These are phyloP conservation scores for Aspergillus tubingensis DNA, from an alignment of 2,329 filamentous ascomycete species.

Conservation along the genomic window DNA sequence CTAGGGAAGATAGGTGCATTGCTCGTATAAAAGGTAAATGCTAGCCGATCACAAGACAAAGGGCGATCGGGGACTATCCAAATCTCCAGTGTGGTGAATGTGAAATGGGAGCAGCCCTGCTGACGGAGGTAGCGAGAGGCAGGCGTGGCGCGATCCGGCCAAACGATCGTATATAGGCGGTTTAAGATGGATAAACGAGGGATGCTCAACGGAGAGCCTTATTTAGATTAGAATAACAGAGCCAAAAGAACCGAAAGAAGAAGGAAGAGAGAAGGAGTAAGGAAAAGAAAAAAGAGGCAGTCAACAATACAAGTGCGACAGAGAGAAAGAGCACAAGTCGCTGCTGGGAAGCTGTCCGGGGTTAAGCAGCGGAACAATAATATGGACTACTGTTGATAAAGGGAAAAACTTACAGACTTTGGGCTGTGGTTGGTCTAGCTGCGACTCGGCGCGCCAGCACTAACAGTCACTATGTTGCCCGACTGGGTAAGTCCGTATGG, in stretches of 20 bases:
- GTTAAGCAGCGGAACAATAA: neutral
- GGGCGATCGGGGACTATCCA: neutral
- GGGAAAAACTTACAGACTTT: neutral
- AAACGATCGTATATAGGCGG: conserved; percentile 12
- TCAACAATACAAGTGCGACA: neutral
- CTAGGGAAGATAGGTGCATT: conserved; percentile 16
- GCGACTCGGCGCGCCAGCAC: neutral
- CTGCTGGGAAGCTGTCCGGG: conserved; percentile 5
- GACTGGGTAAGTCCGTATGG: conserved; percentile 14
- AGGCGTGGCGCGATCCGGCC: conserved; percentile 8
- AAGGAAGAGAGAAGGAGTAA: neutral
- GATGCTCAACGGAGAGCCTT: neutral
- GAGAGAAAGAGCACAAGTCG: neutral
- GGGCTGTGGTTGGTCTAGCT: neutral
- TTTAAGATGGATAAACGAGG: conserved; percentile 4
- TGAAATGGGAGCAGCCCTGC: conserved; percentile 1
- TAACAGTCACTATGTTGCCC: conserved; percentile 8
- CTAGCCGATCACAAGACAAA: neutral
- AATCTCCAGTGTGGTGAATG: neutral
- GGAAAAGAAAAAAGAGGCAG: neutral
- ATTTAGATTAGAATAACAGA: neutral
- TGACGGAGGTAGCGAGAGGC: conserved; percentile 14
- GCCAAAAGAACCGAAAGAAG: neutral
- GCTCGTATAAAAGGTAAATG: conserved; percentile 9
- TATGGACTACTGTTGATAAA: conserved; percentile 8